Base-by-base conservation (phyloP, 352 stramenopile genomes). In the Elongisporangium prolatum region DNA sequence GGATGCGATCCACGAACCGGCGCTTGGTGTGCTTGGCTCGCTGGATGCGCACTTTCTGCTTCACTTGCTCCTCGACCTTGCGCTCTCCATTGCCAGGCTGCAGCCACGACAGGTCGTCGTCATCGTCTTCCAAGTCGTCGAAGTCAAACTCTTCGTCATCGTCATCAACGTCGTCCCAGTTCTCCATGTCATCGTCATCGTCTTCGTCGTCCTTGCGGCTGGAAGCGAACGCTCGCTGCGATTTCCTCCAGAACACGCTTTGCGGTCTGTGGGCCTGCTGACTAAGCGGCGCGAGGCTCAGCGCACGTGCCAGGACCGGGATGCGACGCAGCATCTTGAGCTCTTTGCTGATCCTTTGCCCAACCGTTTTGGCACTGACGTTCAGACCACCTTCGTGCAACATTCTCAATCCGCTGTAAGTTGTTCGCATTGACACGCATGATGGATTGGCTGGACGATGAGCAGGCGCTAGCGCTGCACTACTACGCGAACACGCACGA, bases 1-100 rank as follows among this genome's bases (percentile, higher is more conserved):
- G 80, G 59, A 97, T 93, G 66, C 86, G 82, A 69, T 97, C 88
- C 37, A 97, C 85, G 57, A 97, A 97, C 63, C 90, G 88, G 14
- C 85, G 83, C 79, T 94, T 96, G 28, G 83, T 89, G 71, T 93
- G 86, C 69, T 93, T 84, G 55, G 82, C 81, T 52, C 85, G 85
- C 37, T 80, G 83, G 53, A 95, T 67, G 54, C 83, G 77, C 52
- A 95, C 85, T 57, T 95, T 95, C 64, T 90, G 79, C 77, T 95
- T 95, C 20, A 95, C 80, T 50, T 92, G 80, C 62, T 95, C 83
- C 61, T 92, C 80, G 10, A 90, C 63, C 38, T 80, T 77, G 53
- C 71, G 77, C 48, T 59, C 21, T 59, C 71, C 37, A 54, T 25
- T 74, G 60, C 5, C 61, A n/a, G 20, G 72, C 66, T 38, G 28